Evolutionary conservation across 1,284 basidiomycete species (phyloP), one percentile per base, ranked within the genome.

Genomic region (Trichosporon asahii): DNA sequence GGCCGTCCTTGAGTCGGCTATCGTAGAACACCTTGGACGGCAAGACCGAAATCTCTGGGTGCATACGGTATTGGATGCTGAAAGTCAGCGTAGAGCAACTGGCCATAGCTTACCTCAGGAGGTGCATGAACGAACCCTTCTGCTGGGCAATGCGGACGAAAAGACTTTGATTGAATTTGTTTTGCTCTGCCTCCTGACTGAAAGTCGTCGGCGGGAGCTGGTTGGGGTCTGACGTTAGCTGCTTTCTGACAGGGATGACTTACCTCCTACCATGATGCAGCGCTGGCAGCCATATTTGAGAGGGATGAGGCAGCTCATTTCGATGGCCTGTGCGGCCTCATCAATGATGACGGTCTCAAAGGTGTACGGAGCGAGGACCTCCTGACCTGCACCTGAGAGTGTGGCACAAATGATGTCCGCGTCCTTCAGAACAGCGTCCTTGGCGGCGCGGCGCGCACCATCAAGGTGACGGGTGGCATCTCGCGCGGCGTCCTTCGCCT

Each of bases 341-440:
- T 99, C 97, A 74, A 99, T 97, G 78, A 99, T 90, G 73, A 99
- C 89, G 81, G 97, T 94, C 77, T 98, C 95, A 78, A 98, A 98
- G 67, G 95, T 91, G 75, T 94, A 89, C 15, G 89, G 86, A 69
- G 91, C 89, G 65, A 99, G 86, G 67, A 88, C 88, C 53, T 98
- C 95, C 76, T 98, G 93, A 1, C 96, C 97, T 7, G 95, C 88
- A 35, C 95, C 95, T 2, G 94, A 94, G 7, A 99, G 86, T 0
- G 97, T 99, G 33, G 91, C 88, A 80, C 97, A 99, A 70, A 99
- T 92, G 35, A 99, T 90, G 79, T 99, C 95, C 1, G 94, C 93
- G 73, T 93, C 90, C 64, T 88, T 86, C 40, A 98, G 85, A n/a
- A 96, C 88, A 66, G 92, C 88, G n/a, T 87, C 83, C 40, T 91